Conservation (phyloP, 352 stramenopile species). For the Phytopythium boreale region DNA sequence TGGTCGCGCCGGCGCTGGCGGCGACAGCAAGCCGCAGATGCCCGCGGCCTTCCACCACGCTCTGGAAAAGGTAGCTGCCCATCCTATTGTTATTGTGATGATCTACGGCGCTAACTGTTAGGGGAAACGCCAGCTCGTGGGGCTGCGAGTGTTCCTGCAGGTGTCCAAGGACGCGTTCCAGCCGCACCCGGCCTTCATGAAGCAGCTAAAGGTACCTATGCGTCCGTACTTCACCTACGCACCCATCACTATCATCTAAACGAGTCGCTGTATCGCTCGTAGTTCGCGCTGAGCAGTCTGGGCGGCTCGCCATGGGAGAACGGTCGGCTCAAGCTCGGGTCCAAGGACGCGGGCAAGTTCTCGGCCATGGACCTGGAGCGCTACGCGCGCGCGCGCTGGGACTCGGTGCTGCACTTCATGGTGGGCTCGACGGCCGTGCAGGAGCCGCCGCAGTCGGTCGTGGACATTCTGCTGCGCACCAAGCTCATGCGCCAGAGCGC, state of each 20-base stretch:
- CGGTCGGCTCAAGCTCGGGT: constrained; percentile 37
- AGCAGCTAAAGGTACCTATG: constrained; percentile 47
- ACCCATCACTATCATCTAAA: too few relatives aligned
- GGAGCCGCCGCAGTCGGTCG: constrained; percentile 58
- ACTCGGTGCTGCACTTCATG: constrained; percentile 78
- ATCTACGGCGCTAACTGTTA: neutral
- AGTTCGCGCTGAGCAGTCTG: constrained; percentile 66
- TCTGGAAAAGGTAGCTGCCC: constrained; percentile 30
- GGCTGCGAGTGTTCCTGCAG: constrained; percentile 52
- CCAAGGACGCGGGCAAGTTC: constrained; percentile 45
- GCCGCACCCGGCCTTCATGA: constrained; percentile 55
- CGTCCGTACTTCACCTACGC: too few relatives aligned
- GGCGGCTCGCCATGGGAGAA: constrained; percentile 75
- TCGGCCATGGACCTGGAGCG: constrained; percentile 48
- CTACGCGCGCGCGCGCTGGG: constrained; percentile 59
- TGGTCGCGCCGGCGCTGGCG: constrained; percentile 4
- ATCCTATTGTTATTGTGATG: neutral
- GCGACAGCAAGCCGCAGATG: constrained; percentile 21
- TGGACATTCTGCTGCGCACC: constrained; percentile 74
- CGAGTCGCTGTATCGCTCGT: neutral
- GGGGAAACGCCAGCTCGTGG: constrained; percentile 23
- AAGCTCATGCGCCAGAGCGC: constrained; percentile 63
- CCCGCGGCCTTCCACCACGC: constrained; percentile 51
- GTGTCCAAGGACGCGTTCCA: constrained; percentile 34
- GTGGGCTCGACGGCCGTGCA: constrained; percentile 65